A percentile compares a stretch with the other conserved stretches of the same genome.
These are phyloP conservation scores for Paramecium caudatum DNA, from an alignment of 73 alveolate species.

Conservation along the genomic window DNA sequence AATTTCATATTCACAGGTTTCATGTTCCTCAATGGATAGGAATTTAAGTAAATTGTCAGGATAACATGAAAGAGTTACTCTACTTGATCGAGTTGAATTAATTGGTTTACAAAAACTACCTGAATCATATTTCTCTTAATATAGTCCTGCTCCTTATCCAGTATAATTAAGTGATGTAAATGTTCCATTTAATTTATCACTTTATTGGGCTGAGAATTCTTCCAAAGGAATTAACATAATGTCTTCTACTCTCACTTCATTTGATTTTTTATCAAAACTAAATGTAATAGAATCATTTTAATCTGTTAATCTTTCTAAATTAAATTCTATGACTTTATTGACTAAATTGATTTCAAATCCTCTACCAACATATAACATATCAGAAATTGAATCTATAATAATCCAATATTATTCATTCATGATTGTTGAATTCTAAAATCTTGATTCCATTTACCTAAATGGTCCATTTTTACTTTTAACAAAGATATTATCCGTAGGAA, in stretches of 20 bases:
- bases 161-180: not conserved
- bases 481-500: not conserved
- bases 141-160: not conserved
- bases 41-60: constrained; percentile 7
- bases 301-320: not conserved
- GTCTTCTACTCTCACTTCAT: not conserved
- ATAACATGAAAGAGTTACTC: not conserved
- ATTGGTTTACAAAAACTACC: constrained; percentile 48
- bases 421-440: not conserved
- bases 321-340: constrained; percentile 5
- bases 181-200: not conserved
- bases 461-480: constrained; percentile 11
- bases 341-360: not conserved
- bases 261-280: constrained; percentile 7
- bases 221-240: not conserved
- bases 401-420: not conserved
- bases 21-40: not conserved
- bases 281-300: not conserved
- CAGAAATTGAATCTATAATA: not conserved
- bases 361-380: constrained; percentile 11
- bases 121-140: not conserved
- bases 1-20: not conserved
- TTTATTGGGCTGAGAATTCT: not conserved
- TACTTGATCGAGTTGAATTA: not conserved
- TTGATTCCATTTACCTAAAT: constrained; percentile 3